phyloP scores from a whole-genome alignment of 176 grass and related monocot species.

The Oryza glaberrima region DNA sequence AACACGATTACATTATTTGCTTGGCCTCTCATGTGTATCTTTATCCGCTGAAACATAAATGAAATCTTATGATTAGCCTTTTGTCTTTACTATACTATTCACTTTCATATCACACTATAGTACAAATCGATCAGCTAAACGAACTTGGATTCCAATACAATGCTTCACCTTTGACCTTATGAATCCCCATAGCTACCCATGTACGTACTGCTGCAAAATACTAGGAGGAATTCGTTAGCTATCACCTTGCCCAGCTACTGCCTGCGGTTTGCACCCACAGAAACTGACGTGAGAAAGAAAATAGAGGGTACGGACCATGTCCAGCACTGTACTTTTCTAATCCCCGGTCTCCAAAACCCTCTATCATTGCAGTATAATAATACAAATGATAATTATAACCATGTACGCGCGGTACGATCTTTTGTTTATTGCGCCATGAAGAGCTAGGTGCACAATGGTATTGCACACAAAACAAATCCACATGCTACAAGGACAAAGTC shows the following conservation, averaged over 20 bases:
- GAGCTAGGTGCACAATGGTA: not conserved
- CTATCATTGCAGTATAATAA: conserved; percentile 53
- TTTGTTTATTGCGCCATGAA: not conserved
- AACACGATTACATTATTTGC: too few species aligned
- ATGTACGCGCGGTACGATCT: not conserved
- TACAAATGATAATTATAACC: not conserved
- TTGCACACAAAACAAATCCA: not conserved
- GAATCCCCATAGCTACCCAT: not conserved
- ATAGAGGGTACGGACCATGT: conserved; percentile 41
- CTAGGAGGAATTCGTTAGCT: not conserved
- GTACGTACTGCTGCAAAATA: not conserved
- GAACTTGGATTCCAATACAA: not conserved
- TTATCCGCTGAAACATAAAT: too few species aligned
- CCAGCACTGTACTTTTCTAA: conserved; percentile 49
- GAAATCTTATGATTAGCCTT: not conserved
- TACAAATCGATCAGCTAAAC: not conserved
- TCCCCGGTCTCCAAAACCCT: conserved; percentile 17
- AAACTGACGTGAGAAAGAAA: conserved; percentile 14
- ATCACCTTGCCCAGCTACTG: not conserved
- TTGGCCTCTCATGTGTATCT: too few species aligned
- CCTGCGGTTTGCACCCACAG: not conserved
- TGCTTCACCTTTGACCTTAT: not conserved
- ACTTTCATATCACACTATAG: not conserved
- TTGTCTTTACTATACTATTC: not conserved
- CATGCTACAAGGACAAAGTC: not conserved